Conservation (phyloP, 106 monocot genomes). For the Acorus gramineus region DNA sequence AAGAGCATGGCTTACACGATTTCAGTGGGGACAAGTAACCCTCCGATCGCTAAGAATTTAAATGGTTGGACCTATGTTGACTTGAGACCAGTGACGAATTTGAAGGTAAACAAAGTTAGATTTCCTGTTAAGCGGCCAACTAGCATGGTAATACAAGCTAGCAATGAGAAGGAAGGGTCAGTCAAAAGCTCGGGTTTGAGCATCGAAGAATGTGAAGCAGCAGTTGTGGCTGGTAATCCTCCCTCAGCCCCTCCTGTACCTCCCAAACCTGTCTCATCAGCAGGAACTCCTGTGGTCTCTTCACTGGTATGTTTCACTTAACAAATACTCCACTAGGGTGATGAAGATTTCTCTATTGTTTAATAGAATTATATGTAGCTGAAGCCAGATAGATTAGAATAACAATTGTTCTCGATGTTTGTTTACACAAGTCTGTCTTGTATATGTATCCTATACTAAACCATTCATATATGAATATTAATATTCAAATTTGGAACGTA, state of each 20-base stretch:
- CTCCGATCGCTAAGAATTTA: slow-evolving; percentile 14
- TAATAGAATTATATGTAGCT: no score
- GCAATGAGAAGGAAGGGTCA: slow-evolving; percentile 25
- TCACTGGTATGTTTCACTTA: slow-evolving; percentile 42
- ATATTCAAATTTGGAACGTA: no score
- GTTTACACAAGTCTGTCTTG: no score
- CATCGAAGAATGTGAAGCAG: slow-evolving; percentile 91
- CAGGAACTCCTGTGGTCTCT: slow-evolving; percentile 68
- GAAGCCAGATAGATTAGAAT: no score
- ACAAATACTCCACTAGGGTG: neutral
- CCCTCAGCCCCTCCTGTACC: slow-evolving; percentile 48
- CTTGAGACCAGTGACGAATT: slow-evolving; percentile 17
- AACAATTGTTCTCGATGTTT: no score
- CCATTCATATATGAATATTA: no score
- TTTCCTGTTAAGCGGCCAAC: neutral
- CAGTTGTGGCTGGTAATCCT: slow-evolving; percentile 80
- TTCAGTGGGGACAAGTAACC: slow-evolving; percentile 29
- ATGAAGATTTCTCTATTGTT: neutral
- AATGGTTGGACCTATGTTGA: slow-evolving; percentile 28
- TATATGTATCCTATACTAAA: no score
- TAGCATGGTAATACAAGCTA: slow-evolving; percentile 25
- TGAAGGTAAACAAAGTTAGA: slow-evolving; percentile 1
- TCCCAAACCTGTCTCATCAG: slow-evolving; percentile 32
- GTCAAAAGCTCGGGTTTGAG: slow-evolving; percentile 35
- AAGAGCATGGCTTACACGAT: slow-evolving; percentile 45